phyloP scores from a whole-genome alignment of 495 filamentous ascomycete genomes.

The Parmelia sp. region DNA sequence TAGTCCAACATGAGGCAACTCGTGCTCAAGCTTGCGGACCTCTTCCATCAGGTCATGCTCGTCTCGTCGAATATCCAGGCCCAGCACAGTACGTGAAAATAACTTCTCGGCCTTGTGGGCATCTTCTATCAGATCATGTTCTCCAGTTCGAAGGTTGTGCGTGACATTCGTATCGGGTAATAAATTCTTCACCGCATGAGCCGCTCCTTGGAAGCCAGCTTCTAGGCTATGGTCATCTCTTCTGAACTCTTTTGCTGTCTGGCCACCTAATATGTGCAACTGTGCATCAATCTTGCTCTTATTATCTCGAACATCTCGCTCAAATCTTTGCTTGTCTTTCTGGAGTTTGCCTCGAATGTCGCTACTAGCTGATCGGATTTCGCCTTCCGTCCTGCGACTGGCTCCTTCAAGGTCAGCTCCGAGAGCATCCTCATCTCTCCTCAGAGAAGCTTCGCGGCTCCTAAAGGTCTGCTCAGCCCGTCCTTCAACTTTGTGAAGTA shows the following conservation, averaged over 20 bases:
- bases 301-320: background rate
- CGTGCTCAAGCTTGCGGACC: background rate
- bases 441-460: background rate
- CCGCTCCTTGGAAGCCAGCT: conserved; percentile 5
- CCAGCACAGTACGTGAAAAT: background rate
- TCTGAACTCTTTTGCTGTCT: conserved; percentile 1
- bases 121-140: conserved; percentile 2
- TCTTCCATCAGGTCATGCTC: conserved; percentile 8
- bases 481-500: background rate
- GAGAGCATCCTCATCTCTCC: background rate
- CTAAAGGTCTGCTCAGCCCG: background rate
- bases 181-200: background rate
- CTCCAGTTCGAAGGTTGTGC: background rate
- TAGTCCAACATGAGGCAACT: background rate
- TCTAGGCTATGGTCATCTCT: conserved; percentile 1
- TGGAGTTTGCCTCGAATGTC: background rate
- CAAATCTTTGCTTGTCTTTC: conserved; percentile 1
- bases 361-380: background rate
- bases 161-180: background rate
- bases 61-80: conserved; percentile 1
- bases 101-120: conserved; percentile 1
- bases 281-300: background rate
- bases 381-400: background rate
- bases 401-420: background rate
- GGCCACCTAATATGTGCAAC: background rate